phyloP scores from a whole-genome alignment of 257 asterid species.

The Paulownia fortunei region DNA sequence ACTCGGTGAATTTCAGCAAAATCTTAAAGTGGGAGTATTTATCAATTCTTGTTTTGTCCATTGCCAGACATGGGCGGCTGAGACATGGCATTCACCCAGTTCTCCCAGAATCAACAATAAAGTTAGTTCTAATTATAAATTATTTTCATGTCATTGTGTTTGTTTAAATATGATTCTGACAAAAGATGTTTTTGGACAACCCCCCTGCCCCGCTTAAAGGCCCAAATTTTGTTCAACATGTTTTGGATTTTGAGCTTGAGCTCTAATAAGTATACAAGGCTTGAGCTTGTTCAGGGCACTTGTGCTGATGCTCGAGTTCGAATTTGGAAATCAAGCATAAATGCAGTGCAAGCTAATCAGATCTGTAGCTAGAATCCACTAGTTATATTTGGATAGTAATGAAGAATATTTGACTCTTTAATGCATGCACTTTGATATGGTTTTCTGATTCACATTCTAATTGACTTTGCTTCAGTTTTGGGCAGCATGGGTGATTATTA shows the following conservation, averaged over 20 bases:
- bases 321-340: not conserved
- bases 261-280: not conserved
- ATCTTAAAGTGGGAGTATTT: conserved; percentile 66
- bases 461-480: not conserved
- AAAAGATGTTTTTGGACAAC: not conserved
- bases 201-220: not conserved
- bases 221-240: not conserved
- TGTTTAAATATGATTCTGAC: not conserved
- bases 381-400: not conserved
- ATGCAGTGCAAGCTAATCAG: not conserved
- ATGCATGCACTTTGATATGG: not conserved
- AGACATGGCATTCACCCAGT: conserved; percentile 87
- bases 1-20: conserved; percentile 57
- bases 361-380: not conserved
- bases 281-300: not conserved
- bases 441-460: not conserved
- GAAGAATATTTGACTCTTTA: not conserved
- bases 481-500: not conserved
- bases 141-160: conserved; percentile 9
- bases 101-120: conserved; percentile 86
- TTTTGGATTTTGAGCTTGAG: not conserved
- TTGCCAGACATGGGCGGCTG: conserved; percentile 85
- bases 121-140: conserved; percentile 45
- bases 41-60: conserved; percentile 84
- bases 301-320: not conserved